Evolutionary conservation across 1,284 basidiomycete species (phyloP).

Genomic region (Taiwanofungus camphoratus): DNA sequence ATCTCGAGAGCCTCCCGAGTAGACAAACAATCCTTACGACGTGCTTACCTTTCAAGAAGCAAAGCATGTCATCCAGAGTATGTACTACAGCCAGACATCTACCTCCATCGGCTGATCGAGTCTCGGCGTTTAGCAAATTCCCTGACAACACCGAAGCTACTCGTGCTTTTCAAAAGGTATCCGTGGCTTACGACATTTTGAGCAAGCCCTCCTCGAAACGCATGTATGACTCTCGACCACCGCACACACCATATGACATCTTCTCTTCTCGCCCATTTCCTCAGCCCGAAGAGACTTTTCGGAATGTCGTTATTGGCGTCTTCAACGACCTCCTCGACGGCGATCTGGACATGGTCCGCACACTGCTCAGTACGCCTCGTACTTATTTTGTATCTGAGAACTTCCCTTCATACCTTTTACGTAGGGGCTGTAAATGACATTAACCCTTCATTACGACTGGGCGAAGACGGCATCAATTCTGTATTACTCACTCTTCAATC

Average conservation of each 20-base stretch:
- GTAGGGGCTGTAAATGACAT: constrained; percentile 70
- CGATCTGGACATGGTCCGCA: constrained; percentile 76
- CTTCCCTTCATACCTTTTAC: not conserved
- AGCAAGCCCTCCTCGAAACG: constrained; percentile 66
- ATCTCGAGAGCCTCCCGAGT: constrained; percentile 43
- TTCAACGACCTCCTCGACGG: constrained; percentile 82
- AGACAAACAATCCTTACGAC: constrained; percentile 61
- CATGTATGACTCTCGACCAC: constrained; percentile 59
- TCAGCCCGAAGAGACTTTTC: constrained; percentile 71
- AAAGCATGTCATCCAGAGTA: constrained; percentile 82
- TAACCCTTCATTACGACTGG: constrained; percentile 62
- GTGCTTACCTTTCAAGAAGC: constrained; percentile 74
- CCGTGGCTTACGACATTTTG: constrained; percentile 77
- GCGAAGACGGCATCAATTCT: constrained; percentile 67
- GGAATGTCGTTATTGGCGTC: constrained; percentile 65
- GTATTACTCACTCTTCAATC: constrained; percentile 56
- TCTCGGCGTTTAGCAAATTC: constrained; percentile 77
- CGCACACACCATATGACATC: constrained; percentile 43
- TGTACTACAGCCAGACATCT: constrained; percentile 25
- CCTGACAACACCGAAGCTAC: constrained; percentile 73
- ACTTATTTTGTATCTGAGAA: not conserved
- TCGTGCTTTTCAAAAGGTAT: constrained; percentile 79
- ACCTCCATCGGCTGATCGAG: too few relatives aligned
- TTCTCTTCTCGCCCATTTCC: constrained; percentile 44
- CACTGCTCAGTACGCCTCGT: constrained; percentile 54